Evolutionary conservation across 2,329 filamentous ascomycete genomes (phyloP), one percentile per base, ranked within the genome.

Genomic region (Cercospora nicotianae): DNA sequence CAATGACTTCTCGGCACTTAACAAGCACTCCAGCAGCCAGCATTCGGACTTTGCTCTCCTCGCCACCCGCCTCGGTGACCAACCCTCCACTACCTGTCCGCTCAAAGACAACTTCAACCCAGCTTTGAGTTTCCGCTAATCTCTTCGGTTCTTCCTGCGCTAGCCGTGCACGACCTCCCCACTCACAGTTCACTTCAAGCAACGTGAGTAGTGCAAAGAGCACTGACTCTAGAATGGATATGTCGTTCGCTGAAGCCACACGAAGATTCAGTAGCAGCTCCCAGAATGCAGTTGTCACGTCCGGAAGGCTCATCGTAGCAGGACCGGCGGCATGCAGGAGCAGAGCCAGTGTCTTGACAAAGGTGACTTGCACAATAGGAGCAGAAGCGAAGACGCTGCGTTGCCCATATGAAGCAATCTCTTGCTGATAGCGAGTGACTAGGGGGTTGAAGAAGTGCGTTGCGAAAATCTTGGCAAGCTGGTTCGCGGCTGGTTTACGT

Each of bases 391-490:
- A 86, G 61, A 88, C 87, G 59, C 84, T 75, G 26, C 66, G 63
- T 36, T 72, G 69, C n/a, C 77, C 74, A 61, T 78, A 79, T 13
- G 75, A 72, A 7, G 75, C 72, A 16, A 78, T 53, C 39, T 78
- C 77, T 64, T 77, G 77, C 66, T 79, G 76, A 60, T 77, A 96
- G 51, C 92, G 89, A 0, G 90, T 91, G 0, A 91, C 90, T 9
- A 99, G 84, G 0, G 95, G 94, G 71, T 91, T 91, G 86, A 98
- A 97, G 83, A 97, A 95, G 16, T 86, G 87, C 0, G 88, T 84
- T 0, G 89, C 86, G 28, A 98, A 87, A 28, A 96, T 82, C 61
- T 89, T 87, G 45, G 94, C 90, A 0, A 96, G 88, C 8, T 89
- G 89, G 76, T 96, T 97, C 13, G 90, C 90, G 3, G 89, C 83